Conservation (phyloP, 306 rosid species). For the Casuarina cunninghamiana region DNA sequence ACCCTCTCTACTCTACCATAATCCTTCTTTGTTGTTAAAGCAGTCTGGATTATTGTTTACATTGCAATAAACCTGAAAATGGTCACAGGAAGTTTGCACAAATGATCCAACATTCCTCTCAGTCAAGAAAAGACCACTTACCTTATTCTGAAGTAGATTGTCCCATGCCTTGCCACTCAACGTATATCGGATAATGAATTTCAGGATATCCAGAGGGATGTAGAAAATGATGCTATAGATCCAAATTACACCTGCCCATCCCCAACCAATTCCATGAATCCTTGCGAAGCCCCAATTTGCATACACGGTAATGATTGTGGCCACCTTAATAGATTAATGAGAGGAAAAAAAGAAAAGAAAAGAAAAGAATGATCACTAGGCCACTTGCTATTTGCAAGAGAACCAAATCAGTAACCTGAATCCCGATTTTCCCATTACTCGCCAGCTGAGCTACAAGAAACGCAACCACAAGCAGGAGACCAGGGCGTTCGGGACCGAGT, state of each 20-base stretch:
- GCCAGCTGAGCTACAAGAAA: slow-evolving; percentile 75
- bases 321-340: slow-evolving; percentile 37
- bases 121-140: slow-evolving; percentile 8
- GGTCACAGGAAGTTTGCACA: background rate
- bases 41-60: slow-evolving; percentile 38
- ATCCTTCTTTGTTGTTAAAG: slow-evolving; percentile 80
- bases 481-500: slow-evolving; percentile 93
- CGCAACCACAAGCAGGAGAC: slow-evolving; percentile 54
- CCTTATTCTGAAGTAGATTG: slow-evolving; percentile 62
- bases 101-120: background rate
- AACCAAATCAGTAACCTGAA: slow-evolving; percentile 4
- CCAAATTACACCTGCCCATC: slow-evolving; percentile 95
- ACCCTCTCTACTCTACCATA: slow-evolving; percentile 85
- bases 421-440: slow-evolving; percentile 21
- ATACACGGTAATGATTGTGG: slow-evolving; percentile 78
- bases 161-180: slow-evolving; percentile 90
- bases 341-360: background rate
- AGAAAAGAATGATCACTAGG: background rate
- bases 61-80: background rate
- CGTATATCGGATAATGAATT: slow-evolving; percentile 64
- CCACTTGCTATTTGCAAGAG: background rate
- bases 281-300: slow-evolving; percentile 76
- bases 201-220: slow-evolving; percentile 69
- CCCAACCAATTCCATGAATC: slow-evolving; percentile 80
- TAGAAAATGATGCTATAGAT: slow-evolving; percentile 68